Evolutionary conservation across 2,329 filamentous ascomycete genomes (phyloP).

Genomic region (Calonectria leucothoes): DNA sequence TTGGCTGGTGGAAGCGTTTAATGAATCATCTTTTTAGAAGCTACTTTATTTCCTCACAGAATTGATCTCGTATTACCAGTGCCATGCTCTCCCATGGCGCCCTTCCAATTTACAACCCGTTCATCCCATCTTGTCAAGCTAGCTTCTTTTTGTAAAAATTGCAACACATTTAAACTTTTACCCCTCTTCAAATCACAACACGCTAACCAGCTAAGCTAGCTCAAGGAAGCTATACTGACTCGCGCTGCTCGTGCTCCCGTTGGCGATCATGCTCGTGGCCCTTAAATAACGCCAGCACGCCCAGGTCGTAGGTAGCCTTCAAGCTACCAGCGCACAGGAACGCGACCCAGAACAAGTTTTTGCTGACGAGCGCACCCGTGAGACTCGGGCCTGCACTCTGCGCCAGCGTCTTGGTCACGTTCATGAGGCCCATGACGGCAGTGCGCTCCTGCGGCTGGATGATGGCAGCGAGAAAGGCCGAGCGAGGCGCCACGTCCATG

Average conservation of each 20-base stretch:
- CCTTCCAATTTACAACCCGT: neutral
- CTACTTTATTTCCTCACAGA: neutral
- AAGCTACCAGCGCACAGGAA: slow-evolving; percentile 10
- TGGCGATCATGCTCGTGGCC: slow-evolving; percentile 10
- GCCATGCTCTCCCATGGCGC: neutral
- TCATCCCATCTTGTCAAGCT: neutral
- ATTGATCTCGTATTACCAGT: neutral
- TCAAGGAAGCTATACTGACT: neutral
- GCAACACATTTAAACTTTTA: neutral
- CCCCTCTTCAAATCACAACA: neutral
- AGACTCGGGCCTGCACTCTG: slow-evolving; percentile 10
- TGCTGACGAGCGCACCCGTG: neutral
- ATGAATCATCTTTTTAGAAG: neutral
- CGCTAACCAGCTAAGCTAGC: neutral
- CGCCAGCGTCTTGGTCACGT: slow-evolving; percentile 13
- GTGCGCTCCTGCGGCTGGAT: slow-evolving; percentile 75
- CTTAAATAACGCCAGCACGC: slow-evolving; percentile 10
- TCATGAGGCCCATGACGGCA: slow-evolving; percentile 70
- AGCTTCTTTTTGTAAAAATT: neutral
- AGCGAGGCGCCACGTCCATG: slow-evolving; percentile 79
- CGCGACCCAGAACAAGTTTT: slow-evolving; percentile 13
- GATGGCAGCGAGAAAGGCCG: slow-evolving; percentile 75
- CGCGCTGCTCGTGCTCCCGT: neutral
- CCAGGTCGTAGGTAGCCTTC: slow-evolving; percentile 9
- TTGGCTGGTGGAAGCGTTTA: neutral